Evolutionary conservation across 768 basidiomycete genomes (phyloP), one percentile per base, ranked within the genome.

Genomic region (Coprinopsis cinerea): DNA sequence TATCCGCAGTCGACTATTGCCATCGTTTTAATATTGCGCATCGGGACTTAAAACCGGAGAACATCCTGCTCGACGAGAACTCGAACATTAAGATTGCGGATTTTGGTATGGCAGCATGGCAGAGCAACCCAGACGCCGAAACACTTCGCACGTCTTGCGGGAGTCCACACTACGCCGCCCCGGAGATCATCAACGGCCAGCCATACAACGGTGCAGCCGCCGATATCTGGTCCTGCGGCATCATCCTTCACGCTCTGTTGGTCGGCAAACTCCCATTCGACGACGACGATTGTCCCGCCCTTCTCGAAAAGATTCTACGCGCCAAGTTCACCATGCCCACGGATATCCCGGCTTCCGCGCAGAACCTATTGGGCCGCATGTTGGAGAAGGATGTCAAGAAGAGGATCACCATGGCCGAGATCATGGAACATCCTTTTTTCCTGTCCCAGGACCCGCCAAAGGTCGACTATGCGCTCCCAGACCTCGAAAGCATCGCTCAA

Each of bases 31-130:
- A 92, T 59, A 88, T 97, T 61, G 88, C 88, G 22, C 94, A 96
- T 62, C 83, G 94, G 30, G 94, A 97, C 67, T 74, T 97, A 45
- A 95, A 98, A 61, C 92, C 90, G 1, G 94, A 96, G 65, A 98
- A 96, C 62, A 73, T 98, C 25, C 74, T 98, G 45, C 80, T 95
- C 43, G 89, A 92, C 70, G 72, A 77, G 32, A 71, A 89, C 59
- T 79, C 77, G 55, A 92, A 92, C 57, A 84, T 97, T 78, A 98
- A 95, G 63, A 83, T 97, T 27, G 92, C 90, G 1, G 94, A 97
- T 67, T 94, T 96, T 62, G 93, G 94, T n/a, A 93, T 96, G 89
- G 92, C 93, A 2, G 88, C 88, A 27, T 93, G 89, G 85, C 88
- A 92, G 66, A 78, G 79, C 53, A 74, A 76, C 30, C 55, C 64